These are phyloP conservation scores for Cytospora chrysosperma DNA, from an alignment of 2,329 filamentous ascomycete species.

Conservation along the genomic window DNA sequence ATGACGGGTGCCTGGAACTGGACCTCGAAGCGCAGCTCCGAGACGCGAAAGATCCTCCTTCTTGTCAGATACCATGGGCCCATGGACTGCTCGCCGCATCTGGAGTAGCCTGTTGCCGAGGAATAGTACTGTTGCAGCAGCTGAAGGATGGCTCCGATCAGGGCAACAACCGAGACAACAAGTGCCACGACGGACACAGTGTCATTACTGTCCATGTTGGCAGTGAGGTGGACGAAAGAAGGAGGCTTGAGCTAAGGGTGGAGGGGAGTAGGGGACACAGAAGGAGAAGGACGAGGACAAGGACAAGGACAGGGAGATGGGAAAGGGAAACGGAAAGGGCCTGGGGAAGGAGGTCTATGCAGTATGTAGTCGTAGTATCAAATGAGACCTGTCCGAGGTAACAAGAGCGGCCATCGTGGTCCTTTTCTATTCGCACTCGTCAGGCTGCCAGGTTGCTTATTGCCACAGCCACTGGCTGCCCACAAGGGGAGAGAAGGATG, in stretches of 20 bases:
- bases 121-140: constrained; percentile 51
- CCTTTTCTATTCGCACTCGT: not conserved
- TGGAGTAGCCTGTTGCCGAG: constrained; percentile 49
- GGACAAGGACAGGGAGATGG: too few relatives aligned
- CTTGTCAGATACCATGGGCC: constrained; percentile 45
- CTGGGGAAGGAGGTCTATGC: too few relatives aligned
- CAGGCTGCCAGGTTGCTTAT: not conserved
- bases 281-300: not conserved
- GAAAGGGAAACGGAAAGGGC: too few relatives aligned
- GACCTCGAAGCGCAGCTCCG: constrained; percentile 50
- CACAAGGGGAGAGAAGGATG: too few relatives aligned
- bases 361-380: not conserved
- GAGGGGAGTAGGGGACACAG: not conserved
- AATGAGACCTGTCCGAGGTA: not conserved
- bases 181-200: constrained; percentile 45
- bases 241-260: not conserved
- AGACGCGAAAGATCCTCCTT: constrained; percentile 39
- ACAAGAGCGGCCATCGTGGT: not conserved
- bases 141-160: constrained; percentile 46
- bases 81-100: constrained; percentile 49
- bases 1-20: constrained; percentile 51
- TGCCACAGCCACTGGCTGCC: too few relatives aligned
- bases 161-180: constrained; percentile 47
- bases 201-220: constrained; percentile 31
- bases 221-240: not conserved